These are phyloP conservation scores for Paraphaeosphaeria sporulosa DNA, from an alignment of 2,329 filamentous ascomycete genomes.

Conservation along the genomic window DNA sequence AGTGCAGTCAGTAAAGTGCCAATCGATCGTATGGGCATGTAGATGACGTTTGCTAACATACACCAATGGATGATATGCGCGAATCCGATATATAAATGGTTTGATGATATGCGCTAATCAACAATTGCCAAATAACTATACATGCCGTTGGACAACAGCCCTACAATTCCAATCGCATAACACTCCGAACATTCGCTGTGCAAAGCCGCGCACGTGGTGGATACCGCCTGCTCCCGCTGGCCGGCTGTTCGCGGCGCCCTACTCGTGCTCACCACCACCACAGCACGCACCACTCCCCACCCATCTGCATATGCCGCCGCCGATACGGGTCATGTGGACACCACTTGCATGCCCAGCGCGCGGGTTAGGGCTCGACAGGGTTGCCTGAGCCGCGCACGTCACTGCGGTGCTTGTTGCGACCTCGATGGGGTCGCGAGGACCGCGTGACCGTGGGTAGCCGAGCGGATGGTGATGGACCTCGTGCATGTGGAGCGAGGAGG, in stretches of 20 bases:
- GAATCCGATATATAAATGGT: no score
- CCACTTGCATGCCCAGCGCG: background rate
- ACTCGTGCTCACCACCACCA: background rate
- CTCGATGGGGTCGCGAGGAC: background rate
- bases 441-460: background rate
- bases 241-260: constrained; percentile 1
- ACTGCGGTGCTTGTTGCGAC: background rate
- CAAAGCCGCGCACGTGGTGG: no score
- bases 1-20: no score
- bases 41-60: no score
- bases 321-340: background rate
- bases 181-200: no score
- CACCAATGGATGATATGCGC: no score
- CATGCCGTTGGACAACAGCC: no score
- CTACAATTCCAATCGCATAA: no score
- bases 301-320: background rate
- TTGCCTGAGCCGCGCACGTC: background rate
- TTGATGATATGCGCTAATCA: no score
- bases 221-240: background rate
- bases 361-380: background rate
- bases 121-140: no score
- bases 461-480: background rate
- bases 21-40: no score
- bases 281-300: no score
- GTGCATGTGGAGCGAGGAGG: background rate